Evolutionary conservation across 495 filamentous ascomycete species (phyloP).

Genomic region (Bacidia gigantensis): DNA sequence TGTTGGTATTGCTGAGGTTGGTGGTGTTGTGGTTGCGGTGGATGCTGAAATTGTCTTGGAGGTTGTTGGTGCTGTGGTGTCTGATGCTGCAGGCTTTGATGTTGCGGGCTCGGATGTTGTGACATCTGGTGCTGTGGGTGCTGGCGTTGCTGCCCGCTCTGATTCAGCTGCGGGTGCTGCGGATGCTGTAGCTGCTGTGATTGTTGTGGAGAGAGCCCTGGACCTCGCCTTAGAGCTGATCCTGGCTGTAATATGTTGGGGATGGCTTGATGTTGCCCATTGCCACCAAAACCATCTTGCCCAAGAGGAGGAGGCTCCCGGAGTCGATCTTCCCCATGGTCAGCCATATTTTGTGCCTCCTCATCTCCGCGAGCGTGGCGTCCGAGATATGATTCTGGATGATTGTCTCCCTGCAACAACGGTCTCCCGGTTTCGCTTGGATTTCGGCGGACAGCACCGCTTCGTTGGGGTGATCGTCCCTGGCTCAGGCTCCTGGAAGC

Average conservation of each 20-base stretch:
- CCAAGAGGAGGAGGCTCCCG: too few relatives aligned
- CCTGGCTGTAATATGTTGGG: not conserved
- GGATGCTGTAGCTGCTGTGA: constrained; percentile 28
- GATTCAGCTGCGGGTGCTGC: not conserved
- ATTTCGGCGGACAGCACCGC: too few relatives aligned
- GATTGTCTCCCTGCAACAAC: too few relatives aligned
- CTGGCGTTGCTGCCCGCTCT: constrained; percentile 1
- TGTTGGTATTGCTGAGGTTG: constrained; percentile 15
- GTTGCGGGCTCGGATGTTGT: not conserved
- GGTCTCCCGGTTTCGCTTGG: too few relatives aligned
- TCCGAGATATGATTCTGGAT: too few relatives aligned
- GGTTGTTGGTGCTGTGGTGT: not conserved
- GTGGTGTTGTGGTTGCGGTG: constrained; percentile 1
- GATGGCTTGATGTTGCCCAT: not conserved
- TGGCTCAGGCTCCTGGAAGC: too few relatives aligned
- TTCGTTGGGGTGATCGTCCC: not conserved
- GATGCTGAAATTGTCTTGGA: not conserved
- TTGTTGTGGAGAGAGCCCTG: not conserved
- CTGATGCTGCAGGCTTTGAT: not conserved
- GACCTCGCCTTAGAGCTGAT: not conserved
- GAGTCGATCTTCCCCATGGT: too few relatives aligned
- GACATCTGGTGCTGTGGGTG: constrained; percentile 4
- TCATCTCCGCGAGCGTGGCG: too few relatives aligned
- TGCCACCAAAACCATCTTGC: not conserved
- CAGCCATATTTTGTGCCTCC: too few relatives aligned